These are phyloP conservation scores for Diplodia scrobiculata DNA, from an alignment of 2,329 filamentous ascomycete species.

Conservation along the genomic window DNA sequence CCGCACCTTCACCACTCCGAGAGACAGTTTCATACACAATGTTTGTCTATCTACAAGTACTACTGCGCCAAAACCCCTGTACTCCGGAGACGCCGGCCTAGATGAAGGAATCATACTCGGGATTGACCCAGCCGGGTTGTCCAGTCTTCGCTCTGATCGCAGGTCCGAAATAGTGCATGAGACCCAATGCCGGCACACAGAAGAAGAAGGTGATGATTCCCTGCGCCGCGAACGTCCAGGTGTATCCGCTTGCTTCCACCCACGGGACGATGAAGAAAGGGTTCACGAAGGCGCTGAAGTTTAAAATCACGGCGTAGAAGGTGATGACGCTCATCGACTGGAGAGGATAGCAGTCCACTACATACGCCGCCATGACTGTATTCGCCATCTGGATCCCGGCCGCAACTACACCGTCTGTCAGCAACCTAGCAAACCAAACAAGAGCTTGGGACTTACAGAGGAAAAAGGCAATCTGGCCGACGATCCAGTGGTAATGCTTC, in stretches of 20 bases:
- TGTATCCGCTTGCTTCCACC: constrained; percentile 35
- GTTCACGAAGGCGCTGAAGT: constrained; percentile 46
- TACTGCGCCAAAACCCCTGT: no score
- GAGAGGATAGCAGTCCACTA: constrained; percentile 59
- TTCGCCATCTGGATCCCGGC: constrained; percentile 61
- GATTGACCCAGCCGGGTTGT: constrained; percentile 32
- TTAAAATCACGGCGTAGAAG: constrained; percentile 35
- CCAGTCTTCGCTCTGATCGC: constrained; percentile 31
- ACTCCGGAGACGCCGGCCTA: background rate
- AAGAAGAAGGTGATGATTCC: constrained; percentile 38
- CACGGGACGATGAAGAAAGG: constrained; percentile 39
- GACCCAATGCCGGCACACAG: constrained; percentile 33
- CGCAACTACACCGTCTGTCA: constrained; percentile 45
- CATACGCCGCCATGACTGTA: constrained; percentile 56
- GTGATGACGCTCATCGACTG: constrained; percentile 50
- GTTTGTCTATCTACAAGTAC: background rate
- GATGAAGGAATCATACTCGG: constrained; percentile 30
- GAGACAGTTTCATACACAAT: background rate
- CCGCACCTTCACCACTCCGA: background rate
- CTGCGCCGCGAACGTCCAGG: constrained; percentile 39
- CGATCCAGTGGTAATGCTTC: constrained; percentile 58
- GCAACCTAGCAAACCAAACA: background rate
- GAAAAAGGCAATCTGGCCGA: constrained; percentile 59
- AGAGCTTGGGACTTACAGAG: constrained; percentile 49
- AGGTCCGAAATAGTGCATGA: constrained; percentile 35